A percentile compares a stretch with the other conserved stretches of the same genome.
These are phyloP conservation scores for Chaetomiaceae sp. DNA, from an alignment of 2,329 filamentous ascomycete species.

Conservation along the genomic window DNA sequence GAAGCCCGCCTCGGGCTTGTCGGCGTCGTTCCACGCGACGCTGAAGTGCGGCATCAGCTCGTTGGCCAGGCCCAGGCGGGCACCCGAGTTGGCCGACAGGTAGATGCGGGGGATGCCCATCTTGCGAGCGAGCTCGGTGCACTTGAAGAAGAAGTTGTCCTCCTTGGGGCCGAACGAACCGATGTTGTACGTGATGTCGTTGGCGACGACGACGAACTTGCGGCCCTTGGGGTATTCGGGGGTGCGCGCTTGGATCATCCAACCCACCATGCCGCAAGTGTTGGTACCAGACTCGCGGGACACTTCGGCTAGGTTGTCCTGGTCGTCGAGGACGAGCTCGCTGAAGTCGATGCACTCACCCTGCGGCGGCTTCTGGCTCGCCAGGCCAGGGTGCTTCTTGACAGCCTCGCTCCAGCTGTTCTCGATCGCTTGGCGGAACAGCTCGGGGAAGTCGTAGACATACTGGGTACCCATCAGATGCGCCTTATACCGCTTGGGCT, in stretches of 20 bases:
- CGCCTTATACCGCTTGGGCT: conserved; percentile 98
- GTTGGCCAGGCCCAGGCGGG: conserved; percentile 91
- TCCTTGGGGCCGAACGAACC: conserved; percentile 95
- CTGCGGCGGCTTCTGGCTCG: conserved; percentile 72
- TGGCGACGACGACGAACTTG: conserved; percentile 93
- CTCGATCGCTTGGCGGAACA: conserved; percentile 96
- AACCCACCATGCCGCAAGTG: conserved; percentile 95
- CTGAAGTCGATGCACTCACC: conserved; percentile 92
- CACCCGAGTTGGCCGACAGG: conserved; percentile 96
- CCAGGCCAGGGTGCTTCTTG: conserved; percentile 65
- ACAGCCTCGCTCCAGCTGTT: conserved; percentile 82
- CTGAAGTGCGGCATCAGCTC: conserved; percentile 97
- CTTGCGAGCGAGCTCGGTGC: conserved; percentile 90
- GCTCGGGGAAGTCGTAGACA: conserved; percentile 98
- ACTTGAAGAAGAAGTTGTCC: conserved; percentile 98
- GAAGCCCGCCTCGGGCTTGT: conserved; percentile 81
- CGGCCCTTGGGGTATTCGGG: conserved; percentile 91
- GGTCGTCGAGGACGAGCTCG: conserved; percentile 91
- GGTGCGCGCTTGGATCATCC: conserved; percentile 90
- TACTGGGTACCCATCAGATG: conserved; percentile 99
- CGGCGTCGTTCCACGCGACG: conserved; percentile 86
- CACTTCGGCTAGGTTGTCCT: conserved; percentile 86
- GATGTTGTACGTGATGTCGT: conserved; percentile 99
- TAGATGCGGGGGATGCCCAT: conserved; percentile 96
- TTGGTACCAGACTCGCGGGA: conserved; percentile 93